These are phyloP conservation scores for Venturia asperata DNA, from an alignment of 2,329 filamentous ascomycete genomes.

Conservation along the genomic window DNA sequence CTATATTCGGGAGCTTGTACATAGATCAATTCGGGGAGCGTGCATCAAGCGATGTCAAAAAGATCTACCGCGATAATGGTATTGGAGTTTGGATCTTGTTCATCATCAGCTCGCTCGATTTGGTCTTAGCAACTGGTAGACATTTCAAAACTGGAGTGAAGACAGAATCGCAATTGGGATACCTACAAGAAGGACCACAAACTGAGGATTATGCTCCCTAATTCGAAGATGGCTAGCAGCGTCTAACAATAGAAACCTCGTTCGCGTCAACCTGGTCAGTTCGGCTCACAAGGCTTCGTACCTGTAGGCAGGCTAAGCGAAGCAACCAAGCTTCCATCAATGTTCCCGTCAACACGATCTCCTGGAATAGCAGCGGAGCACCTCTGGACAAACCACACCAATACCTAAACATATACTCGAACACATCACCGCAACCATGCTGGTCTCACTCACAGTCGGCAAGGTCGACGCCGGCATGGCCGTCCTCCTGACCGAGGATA, in stretches of 20 bases:
- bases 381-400: not conserved
- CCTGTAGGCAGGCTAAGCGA: not conserved
- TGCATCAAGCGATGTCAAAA: not conserved
- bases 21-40: conserved; percentile 3
- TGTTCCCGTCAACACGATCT: conserved; percentile 1
- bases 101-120: too few relatives aligned
- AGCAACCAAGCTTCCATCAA: not conserved
- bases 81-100: too few relatives aligned
- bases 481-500: conserved; percentile 92
- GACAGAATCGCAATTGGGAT: too few relatives aligned
- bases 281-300: not conserved
- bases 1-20: conserved; percentile 4
- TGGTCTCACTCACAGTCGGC: conserved; percentile 95
- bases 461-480: conserved; percentile 99
- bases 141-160: too few relatives aligned
- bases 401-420: not conserved
- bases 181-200: too few relatives aligned
- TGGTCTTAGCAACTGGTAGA: too few relatives aligned
- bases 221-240: not conserved
- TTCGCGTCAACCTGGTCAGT: not conserved
- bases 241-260: not conserved
- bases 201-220: not conserved
- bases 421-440: conserved; percentile 52
- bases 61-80: too few relatives aligned
- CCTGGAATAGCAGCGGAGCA: not conserved